Base-by-base conservation (phyloP, 768 basidiomycete species). In the Asterophora parasitica region DNA sequence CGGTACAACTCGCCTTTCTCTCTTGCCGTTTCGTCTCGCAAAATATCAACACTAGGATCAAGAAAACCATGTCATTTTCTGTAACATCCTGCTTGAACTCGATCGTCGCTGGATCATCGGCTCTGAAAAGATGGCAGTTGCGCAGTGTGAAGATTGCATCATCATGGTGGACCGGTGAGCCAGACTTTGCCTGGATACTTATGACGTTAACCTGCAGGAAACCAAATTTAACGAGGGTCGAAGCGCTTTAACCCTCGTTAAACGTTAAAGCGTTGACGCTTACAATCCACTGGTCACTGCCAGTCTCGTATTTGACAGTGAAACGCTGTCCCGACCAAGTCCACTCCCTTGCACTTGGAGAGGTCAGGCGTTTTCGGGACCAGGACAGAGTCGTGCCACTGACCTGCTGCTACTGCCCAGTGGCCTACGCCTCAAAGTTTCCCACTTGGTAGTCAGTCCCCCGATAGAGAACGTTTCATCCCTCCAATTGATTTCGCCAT, bases 21-120 rank as follows among this genome's bases (percentile, higher is more conserved):
- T 48, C 44, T 17, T 52, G 45, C 9, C 51, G 48, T 32, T 46
- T 56, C 3, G 36, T 52, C 41, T 56, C 54, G 4, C 51, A 56
- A 28, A 50, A 56, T 16, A 56, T 15, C 32, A 56, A 32, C 7
- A 52, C 51, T 19, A 56, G 26, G 9, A 50, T 48, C 42, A 56
- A 45, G 26, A 56, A 56, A 1, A 56, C 31, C 28, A 50, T 44
- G 16, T 56, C 48, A 11, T 40, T 41, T n/a, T 17, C 33, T 0
- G 48, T n/a, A 16, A 51, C 27, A 20, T 51, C 44, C 11, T 33
- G 31, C 12, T 44, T 42, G 19, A 55, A 49, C 6, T 40, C 16
- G 17, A 55, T 48, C 10, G 42, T 15, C 6, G 50, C 53, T 19
- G 50, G 50, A 12, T 51, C 50, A 15, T 47, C 44, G 19, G 31